Conservation (phyloP, 352 stramenopile genomes). For the Phytophthora litchii region DNA sequence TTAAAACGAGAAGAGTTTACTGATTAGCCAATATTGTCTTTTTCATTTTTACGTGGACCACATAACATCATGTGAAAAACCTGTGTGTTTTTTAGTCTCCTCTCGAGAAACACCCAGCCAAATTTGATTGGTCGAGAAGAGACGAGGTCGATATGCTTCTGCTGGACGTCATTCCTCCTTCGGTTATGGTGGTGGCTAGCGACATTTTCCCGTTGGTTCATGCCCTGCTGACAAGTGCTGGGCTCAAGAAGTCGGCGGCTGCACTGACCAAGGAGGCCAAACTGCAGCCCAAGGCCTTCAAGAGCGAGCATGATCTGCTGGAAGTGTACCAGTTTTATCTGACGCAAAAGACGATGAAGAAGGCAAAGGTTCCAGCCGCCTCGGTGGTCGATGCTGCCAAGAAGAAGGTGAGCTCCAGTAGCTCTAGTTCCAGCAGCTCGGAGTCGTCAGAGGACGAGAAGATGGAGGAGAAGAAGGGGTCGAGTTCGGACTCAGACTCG, state of each 20-base stretch:
- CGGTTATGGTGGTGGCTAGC: conserved; percentile 59
- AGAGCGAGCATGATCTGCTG: conserved; percentile 71
- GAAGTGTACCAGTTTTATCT: conserved; percentile 79
- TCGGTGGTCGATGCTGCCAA: conserved; percentile 60
- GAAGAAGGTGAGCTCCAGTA: conserved; percentile 36
- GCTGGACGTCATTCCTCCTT: conserved; percentile 6
- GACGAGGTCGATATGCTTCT: background rate
- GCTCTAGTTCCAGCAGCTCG: conserved; percentile 3
- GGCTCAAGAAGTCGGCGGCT: conserved; percentile 74
- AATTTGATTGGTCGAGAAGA: too few species aligned
- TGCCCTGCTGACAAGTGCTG: conserved; percentile 62
- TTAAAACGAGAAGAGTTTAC: too few species aligned
- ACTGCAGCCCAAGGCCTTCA: conserved; percentile 62
- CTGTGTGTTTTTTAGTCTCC: too few species aligned
- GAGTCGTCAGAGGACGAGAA: conserved; percentile 7
- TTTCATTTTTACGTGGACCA: too few species aligned
- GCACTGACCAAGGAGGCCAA: conserved; percentile 79
- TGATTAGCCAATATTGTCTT: too few species aligned
- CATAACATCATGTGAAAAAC: too few species aligned
- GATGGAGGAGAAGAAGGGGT: conserved; percentile 29
- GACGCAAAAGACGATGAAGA: conserved; percentile 45
- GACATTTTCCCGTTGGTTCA: conserved; percentile 83
- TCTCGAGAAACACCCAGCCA: too few species aligned
- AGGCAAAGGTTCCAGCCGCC: conserved; percentile 57
- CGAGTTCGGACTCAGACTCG: conserved; percentile 53